Base-by-base conservation (phyloP, 768 basidiomycete species). In the Terana coerulea region DNA sequence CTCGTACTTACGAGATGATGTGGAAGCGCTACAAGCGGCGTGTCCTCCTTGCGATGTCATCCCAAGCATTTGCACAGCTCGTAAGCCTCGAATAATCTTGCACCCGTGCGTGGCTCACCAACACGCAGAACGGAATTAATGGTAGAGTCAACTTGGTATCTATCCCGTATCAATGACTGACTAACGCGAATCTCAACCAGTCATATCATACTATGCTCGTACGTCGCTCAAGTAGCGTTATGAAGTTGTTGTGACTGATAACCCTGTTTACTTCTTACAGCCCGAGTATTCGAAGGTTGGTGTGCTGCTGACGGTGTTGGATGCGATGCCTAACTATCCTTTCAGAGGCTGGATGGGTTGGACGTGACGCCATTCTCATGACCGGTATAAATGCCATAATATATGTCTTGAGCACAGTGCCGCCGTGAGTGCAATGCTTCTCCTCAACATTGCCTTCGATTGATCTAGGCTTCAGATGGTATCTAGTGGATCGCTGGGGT, bases 151-250 rank as follows among this genome's bases (percentile, higher is more conserved):
- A 30, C 21, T 10, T 37, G 10, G n/a, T 22, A 36, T 15, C 6
- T 33, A 33, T 31, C 6, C 46, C 34, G 19, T 5, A 11, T 45
- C 4, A 12, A 8, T 42, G 26, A n/a, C 28, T n/a, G n/a, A 12
- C 47, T 31, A n/a, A 26, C 43, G 29, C 37, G 25, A n/a, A n/a
- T n/a, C n/a, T n/a, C n/a, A n/a, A n/a, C n/a, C 33, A 93, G 93
- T 95, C 35, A 95, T 97, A 14, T 93, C 91, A 1, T 95, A 95
- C 67, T 95, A 92, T 70, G 91, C 91, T 42, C 91, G 91, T 93
- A 69, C 72, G 91, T 66, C 39, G 21, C 46, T 42, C 33, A 36
- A 24, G 35, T 51, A 29, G 30, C 28, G 6, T 42, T 19, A 51
- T 51, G 30, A 19, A 54, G 64, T 19, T 47, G 36, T 31, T 37